Evolutionary conservation across 2,329 filamentous ascomycete genomes (phyloP).

Genomic region (Dactylellina parvicollis): DNA sequence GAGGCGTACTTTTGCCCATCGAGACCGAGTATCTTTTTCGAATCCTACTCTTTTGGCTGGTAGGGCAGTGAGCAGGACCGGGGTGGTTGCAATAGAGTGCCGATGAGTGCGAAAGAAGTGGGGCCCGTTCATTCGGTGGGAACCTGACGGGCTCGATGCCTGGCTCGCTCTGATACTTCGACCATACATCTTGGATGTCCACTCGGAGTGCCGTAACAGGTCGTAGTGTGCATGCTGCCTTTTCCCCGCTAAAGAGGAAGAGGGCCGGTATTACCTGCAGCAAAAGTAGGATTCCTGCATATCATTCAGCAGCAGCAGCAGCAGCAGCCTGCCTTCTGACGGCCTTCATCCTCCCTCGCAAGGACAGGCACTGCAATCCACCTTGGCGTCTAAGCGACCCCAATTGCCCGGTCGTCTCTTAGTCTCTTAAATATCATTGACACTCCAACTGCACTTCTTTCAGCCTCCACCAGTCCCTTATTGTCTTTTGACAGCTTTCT

Average conservation of each 20-base stretch:
- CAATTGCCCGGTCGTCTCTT: neutral
- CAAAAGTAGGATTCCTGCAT: constrained; percentile 52
- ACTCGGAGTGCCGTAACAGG: too few relatives aligned
- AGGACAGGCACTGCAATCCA: constrained; percentile 41
- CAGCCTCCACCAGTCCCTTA: constrained; percentile 35
- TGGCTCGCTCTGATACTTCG: too few relatives aligned
- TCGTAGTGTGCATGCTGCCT: too few relatives aligned
- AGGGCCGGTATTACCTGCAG: constrained; percentile 41
- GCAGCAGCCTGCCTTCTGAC: too few relatives aligned
- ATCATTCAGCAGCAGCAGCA: too few relatives aligned
- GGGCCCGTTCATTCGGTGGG: neutral
- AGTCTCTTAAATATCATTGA: constrained; percentile 29
- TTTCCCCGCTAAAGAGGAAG: constrained; percentile 26
- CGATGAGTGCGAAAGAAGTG: neutral
- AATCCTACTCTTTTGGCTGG: constrained; percentile 53
- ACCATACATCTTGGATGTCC: too few relatives aligned
- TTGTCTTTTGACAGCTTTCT: constrained; percentile 16
- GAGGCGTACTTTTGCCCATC: constrained; percentile 22
- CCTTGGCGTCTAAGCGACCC: constrained; percentile 47
- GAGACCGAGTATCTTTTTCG: constrained; percentile 9
- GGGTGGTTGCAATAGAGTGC: neutral
- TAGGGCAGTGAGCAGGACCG: constrained; percentile 8
- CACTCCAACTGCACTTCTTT: constrained; percentile 18
- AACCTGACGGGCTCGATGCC: neutral
- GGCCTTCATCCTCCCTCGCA: too few relatives aligned